phyloP scores from a whole-genome alignment of 495 filamentous ascomycete genomes.

The Clavariopsis aquatica region DNA sequence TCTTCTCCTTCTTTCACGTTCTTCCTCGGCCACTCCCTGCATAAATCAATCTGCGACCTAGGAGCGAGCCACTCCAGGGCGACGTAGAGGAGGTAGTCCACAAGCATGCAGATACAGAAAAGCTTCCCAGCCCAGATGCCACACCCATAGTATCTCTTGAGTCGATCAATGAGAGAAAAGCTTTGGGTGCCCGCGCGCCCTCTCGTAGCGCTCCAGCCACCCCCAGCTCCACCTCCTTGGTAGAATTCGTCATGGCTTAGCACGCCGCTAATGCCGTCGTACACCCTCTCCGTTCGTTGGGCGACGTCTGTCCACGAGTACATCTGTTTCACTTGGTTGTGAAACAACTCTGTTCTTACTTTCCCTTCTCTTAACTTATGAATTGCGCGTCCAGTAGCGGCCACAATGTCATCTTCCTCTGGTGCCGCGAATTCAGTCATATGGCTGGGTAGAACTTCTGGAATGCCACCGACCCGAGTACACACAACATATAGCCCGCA shows the following conservation, averaged over 20 bases:
- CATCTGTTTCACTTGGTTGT: conserved; percentile 96
- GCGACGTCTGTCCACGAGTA: conserved; percentile 98
- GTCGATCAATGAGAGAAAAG: conserved; percentile 87
- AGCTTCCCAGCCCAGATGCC: conserved; percentile 99
- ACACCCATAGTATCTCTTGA: conserved; percentile 98
- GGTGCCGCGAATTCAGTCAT: conserved; percentile 95
- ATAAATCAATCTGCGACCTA: conserved; percentile 79
- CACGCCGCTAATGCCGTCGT: conserved; percentile 83
- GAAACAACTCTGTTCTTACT: conserved; percentile 88
- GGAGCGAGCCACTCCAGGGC: conserved; percentile 87
- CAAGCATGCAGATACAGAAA: conserved; percentile 90
- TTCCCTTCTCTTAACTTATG: conserved; percentile 74
- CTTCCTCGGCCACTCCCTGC: conserved; percentile 88
- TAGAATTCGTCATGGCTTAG: conserved; percentile 86
- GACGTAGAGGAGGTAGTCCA: conserved; percentile 87
- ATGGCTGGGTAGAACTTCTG: conserved; percentile 87
- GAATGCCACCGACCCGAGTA: conserved; percentile 93
- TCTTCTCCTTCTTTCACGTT: conserved; percentile 11
- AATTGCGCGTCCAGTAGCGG: conserved; percentile 80
- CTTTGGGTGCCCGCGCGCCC: conserved; percentile 74
- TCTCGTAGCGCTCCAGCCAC: conserved; percentile 64
- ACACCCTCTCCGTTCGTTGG: conserved; percentile 87
- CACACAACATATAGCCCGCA: conserved; percentile 96
- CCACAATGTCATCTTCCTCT: conserved; percentile 87
- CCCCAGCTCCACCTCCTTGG: conserved; percentile 52